Evolutionary conservation across 1,139 yeast species (phyloP).

Genomic region (Sugiyamaella pinicola): DNA sequence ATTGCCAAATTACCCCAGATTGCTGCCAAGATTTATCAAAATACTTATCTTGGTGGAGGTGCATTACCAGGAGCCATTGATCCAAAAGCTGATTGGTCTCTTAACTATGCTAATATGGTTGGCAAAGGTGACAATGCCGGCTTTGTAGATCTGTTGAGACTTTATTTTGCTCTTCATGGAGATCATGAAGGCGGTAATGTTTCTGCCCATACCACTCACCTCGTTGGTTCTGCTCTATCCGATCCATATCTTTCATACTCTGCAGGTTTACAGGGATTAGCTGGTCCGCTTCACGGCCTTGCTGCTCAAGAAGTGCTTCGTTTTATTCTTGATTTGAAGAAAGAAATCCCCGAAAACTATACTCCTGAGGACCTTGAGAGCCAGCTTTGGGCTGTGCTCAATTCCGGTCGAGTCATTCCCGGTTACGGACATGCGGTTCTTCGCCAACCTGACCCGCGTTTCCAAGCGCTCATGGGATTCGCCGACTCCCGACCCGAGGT

Average conservation of each 20-base stretch:
- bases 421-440: slow-evolving; percentile 98
- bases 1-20: slow-evolving; percentile 90
- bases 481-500: slow-evolving; percentile 52
- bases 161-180: slow-evolving; percentile 91
- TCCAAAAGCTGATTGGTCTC: slow-evolving; percentile 83
- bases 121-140: slow-evolving; percentile 81
- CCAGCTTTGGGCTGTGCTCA: slow-evolving; percentile 89
- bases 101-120: slow-evolving; percentile 80
- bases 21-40: slow-evolving; percentile 93
- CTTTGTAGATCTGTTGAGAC: slow-evolving; percentile 87
- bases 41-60: slow-evolving; percentile 79
- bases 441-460: slow-evolving; percentile 97
- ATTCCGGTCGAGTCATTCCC: slow-evolving; percentile 93
- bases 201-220: slow-evolving; percentile 95
- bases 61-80: slow-evolving; percentile 69
- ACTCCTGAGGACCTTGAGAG: slow-evolving; percentile 70
- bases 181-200: slow-evolving; percentile 99
- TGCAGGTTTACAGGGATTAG: slow-evolving; percentile 95
- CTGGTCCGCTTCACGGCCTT: slow-evolving; percentile 98
- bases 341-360: slow-evolving; percentile 70
- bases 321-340: slow-evolving; percentile 83
- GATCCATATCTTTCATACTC: slow-evolving; percentile 92
- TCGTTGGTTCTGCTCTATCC: slow-evolving; percentile 93
- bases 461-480: slow-evolving; percentile 95
- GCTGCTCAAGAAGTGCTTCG: slow-evolving; percentile 98